Evolutionary conservation across 2,329 filamentous ascomycete genomes (phyloP).

Genomic region (Hypocreales sp.): DNA sequence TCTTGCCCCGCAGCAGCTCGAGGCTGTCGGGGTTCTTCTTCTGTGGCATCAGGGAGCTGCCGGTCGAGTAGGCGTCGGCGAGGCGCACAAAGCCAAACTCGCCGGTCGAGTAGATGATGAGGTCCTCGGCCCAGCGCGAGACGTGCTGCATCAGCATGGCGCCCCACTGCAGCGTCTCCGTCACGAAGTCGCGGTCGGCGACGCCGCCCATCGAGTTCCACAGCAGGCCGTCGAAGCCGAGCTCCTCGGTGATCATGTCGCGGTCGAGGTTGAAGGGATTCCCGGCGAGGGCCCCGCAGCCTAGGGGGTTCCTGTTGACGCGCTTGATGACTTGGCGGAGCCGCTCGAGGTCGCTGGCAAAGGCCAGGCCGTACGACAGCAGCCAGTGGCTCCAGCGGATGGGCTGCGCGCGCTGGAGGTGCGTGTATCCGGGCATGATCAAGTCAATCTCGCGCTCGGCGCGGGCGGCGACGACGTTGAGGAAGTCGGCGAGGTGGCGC

Average conservation of each 20-base stretch:
- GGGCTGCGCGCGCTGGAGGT: conserved; percentile 68
- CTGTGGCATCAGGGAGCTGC: conserved; percentile 64
- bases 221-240: conserved; percentile 62
- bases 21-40: conserved; percentile 53
- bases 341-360: conserved; percentile 60
- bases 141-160: conserved; percentile 67
- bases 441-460: conserved; percentile 62
- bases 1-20: conserved; percentile 56
- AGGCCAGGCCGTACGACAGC: conserved; percentile 56
- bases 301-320: conserved; percentile 60
- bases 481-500: conserved; percentile 46
- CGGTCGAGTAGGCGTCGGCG: conserved; percentile 68
- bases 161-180: conserved; percentile 70
- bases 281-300: conserved; percentile 63
- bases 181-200: conserved; percentile 66
- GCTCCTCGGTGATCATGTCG: conserved; percentile 28
- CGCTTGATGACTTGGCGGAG: conserved; percentile 56
- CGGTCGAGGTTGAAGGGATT: conserved; percentile 61
- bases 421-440: conserved; percentile 81
- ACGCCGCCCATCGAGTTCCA: conserved; percentile 68
- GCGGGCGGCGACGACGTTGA: conserved; percentile 44
- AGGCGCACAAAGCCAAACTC: conserved; percentile 66
- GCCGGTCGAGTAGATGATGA: conserved; percentile 66
- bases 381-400: conserved; percentile 75
- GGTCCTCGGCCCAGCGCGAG: conserved; percentile 67